phyloP scores from a whole-genome alignment of 2,329 filamentous ascomycete genomes.

The Colletotrichum liriopes region DNA sequence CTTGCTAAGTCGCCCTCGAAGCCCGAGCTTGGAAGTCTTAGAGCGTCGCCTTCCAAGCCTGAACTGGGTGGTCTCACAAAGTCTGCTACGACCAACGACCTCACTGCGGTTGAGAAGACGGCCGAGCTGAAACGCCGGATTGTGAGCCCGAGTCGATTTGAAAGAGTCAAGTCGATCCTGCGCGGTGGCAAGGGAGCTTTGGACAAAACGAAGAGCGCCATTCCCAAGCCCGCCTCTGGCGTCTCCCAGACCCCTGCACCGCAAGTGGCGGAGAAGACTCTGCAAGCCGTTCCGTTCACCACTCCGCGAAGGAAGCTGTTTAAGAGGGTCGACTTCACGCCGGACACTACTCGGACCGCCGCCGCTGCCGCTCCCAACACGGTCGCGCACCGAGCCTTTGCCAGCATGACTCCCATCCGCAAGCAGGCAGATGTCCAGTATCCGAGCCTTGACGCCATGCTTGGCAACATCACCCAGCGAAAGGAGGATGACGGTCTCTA shows the following conservation, averaged over 20 bases:
- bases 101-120: conserved; percentile 52
- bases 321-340: conserved; percentile 88
- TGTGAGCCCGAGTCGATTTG: conserved; percentile 67
- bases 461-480: conserved; percentile 49
- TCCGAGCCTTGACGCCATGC: conserved; percentile 50
- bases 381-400: conserved; percentile 61
- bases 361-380: conserved; percentile 57
- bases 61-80: conserved; percentile 55
- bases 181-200: conserved; percentile 57
- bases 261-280: conserved; percentile 64
- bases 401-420: conserved; percentile 58
- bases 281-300: conserved; percentile 69
- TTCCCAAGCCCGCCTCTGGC: conserved; percentile 60
- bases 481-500: conserved; percentile 61
- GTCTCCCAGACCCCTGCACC: conserved; percentile 65
- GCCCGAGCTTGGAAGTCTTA: conserved; percentile 54
- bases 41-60: conserved; percentile 70
- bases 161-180: conserved; percentile 73
- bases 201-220: conserved; percentile 61
- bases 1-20: conserved; percentile 67
- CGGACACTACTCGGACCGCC: conserved; percentile 71
- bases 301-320: conserved; percentile 77
- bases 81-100: conserved; percentile 66
- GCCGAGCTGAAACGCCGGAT: conserved; percentile 54
- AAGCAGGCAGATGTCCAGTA: conserved; percentile 54